Percentiles rank a stretch among this genome's conserved stretches.
Evolutionary conservation across 495 filamentous ascomycete genomes (phyloP).

Genomic region (Tuber microsphaerosporum): DNA sequence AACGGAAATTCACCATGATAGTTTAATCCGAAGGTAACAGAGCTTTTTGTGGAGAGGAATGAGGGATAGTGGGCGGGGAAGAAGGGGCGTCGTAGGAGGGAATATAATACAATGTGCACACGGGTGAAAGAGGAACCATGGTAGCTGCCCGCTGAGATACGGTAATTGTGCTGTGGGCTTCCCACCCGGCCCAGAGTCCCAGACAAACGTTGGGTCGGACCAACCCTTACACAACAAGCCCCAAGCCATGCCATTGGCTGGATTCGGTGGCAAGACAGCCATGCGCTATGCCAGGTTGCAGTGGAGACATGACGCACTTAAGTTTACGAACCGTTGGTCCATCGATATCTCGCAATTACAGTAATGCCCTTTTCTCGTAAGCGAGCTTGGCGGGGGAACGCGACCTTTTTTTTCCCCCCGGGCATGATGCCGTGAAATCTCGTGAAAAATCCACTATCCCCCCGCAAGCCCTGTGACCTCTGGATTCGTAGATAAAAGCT

Average conservation of each 20-base stretch:
- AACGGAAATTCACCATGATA: slow-evolving; percentile 27
- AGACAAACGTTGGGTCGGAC: background rate
- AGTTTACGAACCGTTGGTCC: background rate
- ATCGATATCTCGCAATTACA: background rate
- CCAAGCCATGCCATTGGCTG: background rate
- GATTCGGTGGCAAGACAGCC: background rate
- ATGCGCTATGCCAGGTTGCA: background rate
- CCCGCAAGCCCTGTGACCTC: too few relatives aligned
- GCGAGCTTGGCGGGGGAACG: background rate
- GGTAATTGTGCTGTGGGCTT: background rate
- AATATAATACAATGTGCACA: background rate
- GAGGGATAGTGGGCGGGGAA: background rate
- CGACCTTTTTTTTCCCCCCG: background rate
- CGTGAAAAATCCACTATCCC: too few relatives aligned
- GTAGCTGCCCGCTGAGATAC: background rate
- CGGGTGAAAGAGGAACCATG: background rate
- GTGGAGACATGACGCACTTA: slow-evolving; percentile 2
- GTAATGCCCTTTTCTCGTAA: background rate
- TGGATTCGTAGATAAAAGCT: too few relatives aligned
- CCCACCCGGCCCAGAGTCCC: background rate
- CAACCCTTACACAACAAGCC: background rate
- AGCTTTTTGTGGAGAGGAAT: slow-evolving; percentile 3
- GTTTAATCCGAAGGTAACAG: background rate
- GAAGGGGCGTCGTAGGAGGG: background rate
- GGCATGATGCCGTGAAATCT: background rate